Evolutionary conservation across 2,329 filamentous ascomycete genomes (phyloP).

Genomic region (Cercospora canescens): DNA sequence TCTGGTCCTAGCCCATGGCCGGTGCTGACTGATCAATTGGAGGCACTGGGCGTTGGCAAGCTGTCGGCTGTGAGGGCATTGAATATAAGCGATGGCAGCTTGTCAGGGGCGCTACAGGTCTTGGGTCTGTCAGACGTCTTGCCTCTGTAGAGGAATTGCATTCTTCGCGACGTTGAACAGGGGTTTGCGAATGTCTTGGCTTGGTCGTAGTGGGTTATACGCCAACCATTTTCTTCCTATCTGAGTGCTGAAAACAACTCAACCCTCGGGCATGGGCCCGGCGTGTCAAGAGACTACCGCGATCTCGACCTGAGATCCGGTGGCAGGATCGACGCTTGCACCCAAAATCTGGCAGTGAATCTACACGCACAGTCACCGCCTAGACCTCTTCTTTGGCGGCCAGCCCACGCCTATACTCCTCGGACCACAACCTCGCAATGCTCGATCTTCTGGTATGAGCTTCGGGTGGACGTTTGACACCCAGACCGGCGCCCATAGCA

Average conservation of each 20-base stretch:
- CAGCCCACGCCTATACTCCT: not conserved
- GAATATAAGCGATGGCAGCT: constrained; percentile 27
- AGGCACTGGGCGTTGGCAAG: constrained; percentile 18
- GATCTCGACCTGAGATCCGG: too few relatives aligned
- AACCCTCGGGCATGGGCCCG: too few relatives aligned
- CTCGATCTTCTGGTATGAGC: not conserved
- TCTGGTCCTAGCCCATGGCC: constrained; percentile 24
- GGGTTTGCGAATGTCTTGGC: not conserved
- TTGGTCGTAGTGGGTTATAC: not conserved
- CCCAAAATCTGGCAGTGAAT: too few relatives aligned
- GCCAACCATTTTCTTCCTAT: too few relatives aligned
- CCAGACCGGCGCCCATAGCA: not conserved
- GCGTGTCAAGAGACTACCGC: too few relatives aligned
- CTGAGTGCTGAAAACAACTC: too few relatives aligned
- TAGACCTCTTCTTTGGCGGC: not conserved
- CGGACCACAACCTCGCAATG: not conserved
- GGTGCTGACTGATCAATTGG: constrained; percentile 16
- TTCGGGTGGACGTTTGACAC: not conserved
- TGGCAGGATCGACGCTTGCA: too few relatives aligned
- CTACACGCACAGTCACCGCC: not conserved
- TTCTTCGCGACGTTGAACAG: not conserved
- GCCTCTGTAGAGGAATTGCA: not conserved
- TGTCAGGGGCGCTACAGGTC: constrained; percentile 20
- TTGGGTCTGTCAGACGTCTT: constrained; percentile 12
- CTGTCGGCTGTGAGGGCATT: constrained; percentile 25